phyloP scores from a whole-genome alignment of 208 protist species.

The Eutreptiella sp. region DNA sequence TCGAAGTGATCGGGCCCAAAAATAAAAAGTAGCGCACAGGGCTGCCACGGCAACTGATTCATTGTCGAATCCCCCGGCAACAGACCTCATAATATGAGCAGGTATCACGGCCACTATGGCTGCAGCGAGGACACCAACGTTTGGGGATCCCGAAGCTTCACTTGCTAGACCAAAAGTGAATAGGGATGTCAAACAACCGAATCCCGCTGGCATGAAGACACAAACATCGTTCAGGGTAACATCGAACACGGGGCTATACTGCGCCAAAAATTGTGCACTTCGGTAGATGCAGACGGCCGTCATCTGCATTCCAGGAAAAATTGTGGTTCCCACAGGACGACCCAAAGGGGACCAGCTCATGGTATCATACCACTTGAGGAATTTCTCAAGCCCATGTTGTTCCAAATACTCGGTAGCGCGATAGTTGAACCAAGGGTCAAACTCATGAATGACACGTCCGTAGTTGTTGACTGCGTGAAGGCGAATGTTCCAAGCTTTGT shows the following conservation, averaged over 20 bases:
- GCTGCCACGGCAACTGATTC: constrained; percentile 95
- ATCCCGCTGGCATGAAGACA: constrained; percentile 86
- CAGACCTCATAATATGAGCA: constrained; percentile 91
- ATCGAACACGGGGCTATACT: too few relatives aligned
- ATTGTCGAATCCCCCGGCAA: constrained; percentile 98
- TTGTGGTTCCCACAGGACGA: constrained; percentile 91
- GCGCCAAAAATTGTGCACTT: constrained; percentile 60
- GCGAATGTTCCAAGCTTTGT: too few relatives aligned
- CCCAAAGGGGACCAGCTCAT: constrained; percentile 94
- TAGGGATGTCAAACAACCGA: constrained; percentile 75
- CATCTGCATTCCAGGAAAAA: constrained; percentile 95
- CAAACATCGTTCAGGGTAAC: constrained; percentile 92
- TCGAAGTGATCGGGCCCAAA: constrained; percentile 68
- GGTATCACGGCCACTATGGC: constrained; percentile 53
- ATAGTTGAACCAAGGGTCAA: constrained; percentile 87
- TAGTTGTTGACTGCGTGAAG: constrained; percentile 59
- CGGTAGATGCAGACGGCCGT: constrained; percentile 85
- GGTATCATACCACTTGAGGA: constrained; percentile 98
- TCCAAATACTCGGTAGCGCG: constrained; percentile 77
- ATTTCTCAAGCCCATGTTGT: constrained; percentile 85
- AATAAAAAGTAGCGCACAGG: constrained; percentile 85
- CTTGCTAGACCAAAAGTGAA: constrained; percentile 75
- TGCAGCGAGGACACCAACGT: constrained; percentile 71
- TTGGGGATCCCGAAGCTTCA: constrained; percentile 57
- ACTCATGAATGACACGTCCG: constrained; percentile 82